These are phyloP conservation scores for Melanogaster broomeanus DNA, from an alignment of 768 basidiomycete genomes.

Conservation along the genomic window DNA sequence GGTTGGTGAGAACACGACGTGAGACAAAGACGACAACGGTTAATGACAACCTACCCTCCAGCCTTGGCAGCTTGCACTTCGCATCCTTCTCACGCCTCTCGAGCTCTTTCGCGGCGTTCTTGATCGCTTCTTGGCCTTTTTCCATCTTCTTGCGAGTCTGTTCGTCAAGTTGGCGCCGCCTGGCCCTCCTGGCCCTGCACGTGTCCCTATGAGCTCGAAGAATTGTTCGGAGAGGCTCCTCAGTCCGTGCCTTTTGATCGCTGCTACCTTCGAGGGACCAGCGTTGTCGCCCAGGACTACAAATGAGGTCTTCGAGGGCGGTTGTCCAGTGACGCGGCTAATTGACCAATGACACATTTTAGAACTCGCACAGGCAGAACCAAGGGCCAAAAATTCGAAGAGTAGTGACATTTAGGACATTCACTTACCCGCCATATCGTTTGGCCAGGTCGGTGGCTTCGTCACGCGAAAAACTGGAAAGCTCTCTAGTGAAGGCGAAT, in stretches of 20 bases:
- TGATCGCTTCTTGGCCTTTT: conserved; percentile 78
- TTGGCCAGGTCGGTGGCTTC: conserved; percentile 88
- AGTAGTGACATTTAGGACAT: background rate
- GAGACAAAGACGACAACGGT: conserved; percentile 1
- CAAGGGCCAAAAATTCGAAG: background rate
- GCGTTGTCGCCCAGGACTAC: conserved; percentile 89
- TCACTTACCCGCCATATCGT: conserved; percentile 86
- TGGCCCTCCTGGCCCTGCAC: conserved; percentile 47
- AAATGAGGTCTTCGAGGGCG: conserved; percentile 87
- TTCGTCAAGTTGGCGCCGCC: conserved; percentile 58
- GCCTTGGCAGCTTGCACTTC: conserved; percentile 24
- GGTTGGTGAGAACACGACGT: background rate
- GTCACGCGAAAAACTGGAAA: conserved; percentile 83
- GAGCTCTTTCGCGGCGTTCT: conserved; percentile 74
- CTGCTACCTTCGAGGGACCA: conserved; percentile 84
- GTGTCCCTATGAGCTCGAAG: conserved; percentile 74
- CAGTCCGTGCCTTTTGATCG: conserved; percentile 80
- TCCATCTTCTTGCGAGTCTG: conserved; percentile 80
- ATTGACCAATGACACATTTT: background rate
- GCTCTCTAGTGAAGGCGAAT: conserved; percentile 95
- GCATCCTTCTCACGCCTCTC: conserved; percentile 67
- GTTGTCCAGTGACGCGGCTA: conserved; percentile 85
- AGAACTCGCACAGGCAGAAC: background rate
- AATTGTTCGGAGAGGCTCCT: conserved; percentile 84
- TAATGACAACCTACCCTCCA: conserved; percentile 19